phyloP scores from a whole-genome alignment of 2,329 filamentous ascomycete species.

The Trichocomaceae sp. region DNA sequence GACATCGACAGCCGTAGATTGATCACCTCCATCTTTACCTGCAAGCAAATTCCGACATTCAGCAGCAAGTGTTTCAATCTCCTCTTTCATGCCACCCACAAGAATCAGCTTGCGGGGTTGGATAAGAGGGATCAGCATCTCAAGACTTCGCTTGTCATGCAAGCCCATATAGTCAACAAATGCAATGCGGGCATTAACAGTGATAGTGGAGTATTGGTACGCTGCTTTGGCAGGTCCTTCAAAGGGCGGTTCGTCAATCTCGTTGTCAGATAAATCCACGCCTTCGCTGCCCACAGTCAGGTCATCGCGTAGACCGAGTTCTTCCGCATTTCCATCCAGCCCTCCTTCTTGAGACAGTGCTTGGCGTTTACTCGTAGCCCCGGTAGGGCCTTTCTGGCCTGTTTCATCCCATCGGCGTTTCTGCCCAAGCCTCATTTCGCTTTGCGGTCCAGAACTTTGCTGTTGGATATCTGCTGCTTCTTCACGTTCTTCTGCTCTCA shows the following conservation, averaged over 20 bases:
- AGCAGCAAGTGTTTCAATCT: slow-evolving; percentile 69
- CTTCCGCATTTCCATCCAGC: slow-evolving; percentile 43
- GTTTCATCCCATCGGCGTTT: slow-evolving; percentile 91
- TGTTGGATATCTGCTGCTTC: slow-evolving; percentile 60
- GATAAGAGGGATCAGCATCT: slow-evolving; percentile 91
- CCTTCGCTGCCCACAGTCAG: slow-evolving; percentile 49
- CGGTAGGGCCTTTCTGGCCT: slow-evolving; percentile 31
- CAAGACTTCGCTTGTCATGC: slow-evolving; percentile 86
- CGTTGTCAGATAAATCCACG: slow-evolving; percentile 50
- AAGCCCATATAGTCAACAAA: slow-evolving; percentile 89
- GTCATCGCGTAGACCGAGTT: slow-evolving; percentile 40
- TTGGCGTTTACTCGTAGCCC: slow-evolving; percentile 33
- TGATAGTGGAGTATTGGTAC: slow-evolving; percentile 56
- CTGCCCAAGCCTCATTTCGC: slow-evolving; percentile 67
- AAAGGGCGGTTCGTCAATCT: slow-evolving; percentile 43
- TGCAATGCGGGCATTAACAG: slow-evolving; percentile 67
- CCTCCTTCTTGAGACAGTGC: slow-evolving; percentile 18
- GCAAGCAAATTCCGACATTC: slow-evolving; percentile 67
- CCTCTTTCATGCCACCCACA: slow-evolving; percentile 70
- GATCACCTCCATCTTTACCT: slow-evolving; percentile 31
- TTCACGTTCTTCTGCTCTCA: slow-evolving; percentile 86
- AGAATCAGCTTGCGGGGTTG: slow-evolving; percentile 90
- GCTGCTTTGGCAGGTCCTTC: slow-evolving; percentile 71
- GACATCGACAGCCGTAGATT: slow-evolving; percentile 42
- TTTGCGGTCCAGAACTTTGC: slow-evolving; percentile 46